Conservation (phyloP, 768 basidiomycete genomes). For the Suillus spraguei region DNA sequence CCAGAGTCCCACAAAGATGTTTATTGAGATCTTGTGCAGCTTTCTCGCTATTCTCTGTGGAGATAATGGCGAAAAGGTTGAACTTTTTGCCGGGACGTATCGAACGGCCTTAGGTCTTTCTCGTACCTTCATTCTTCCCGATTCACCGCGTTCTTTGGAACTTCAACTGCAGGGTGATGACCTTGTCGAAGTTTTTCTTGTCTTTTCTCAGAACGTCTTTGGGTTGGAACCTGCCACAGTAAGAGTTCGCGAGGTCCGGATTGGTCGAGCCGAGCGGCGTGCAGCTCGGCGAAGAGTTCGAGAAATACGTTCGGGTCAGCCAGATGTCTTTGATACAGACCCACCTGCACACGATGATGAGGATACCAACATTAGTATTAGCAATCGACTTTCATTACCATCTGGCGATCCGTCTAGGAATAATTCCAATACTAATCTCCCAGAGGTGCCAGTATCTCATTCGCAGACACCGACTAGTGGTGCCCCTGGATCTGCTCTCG, state of each 20-base stretch:
- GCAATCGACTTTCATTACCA: constrained; percentile 56
- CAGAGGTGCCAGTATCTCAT: constrained; percentile 17
- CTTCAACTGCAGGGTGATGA: constrained; percentile 91
- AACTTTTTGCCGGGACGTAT: constrained; percentile 90
- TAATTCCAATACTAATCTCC: constrained; percentile 29
- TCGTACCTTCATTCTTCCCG: constrained; percentile 91
- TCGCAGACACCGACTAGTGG: constrained; percentile 32
- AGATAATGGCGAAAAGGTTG: constrained; percentile 91
- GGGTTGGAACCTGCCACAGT: constrained; percentile 93
- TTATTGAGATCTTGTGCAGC: constrained; percentile 39
- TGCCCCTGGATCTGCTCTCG: constrained; percentile 36
- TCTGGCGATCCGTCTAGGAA: constrained; percentile 36
- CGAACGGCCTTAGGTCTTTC: constrained; percentile 87
- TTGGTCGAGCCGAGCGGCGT: constrained; percentile 84
- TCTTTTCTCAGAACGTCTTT: constrained; percentile 91
- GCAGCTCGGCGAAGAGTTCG: constrained; percentile 82
- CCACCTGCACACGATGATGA: constrained; percentile 50
- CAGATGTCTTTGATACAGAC: constrained; percentile 45
- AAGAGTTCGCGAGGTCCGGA: constrained; percentile 90
- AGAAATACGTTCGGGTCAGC: constrained; percentile 57
- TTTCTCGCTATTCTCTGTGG: constrained; percentile 94
- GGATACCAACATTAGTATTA: constrained; percentile 60
- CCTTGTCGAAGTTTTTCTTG: constrained; percentile 88
- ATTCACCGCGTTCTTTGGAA: constrained; percentile 86
- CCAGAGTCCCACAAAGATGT: constrained; percentile 11